Base-by-base conservation (phyloP, 2,329 filamentous ascomycete species). In the Mariannaea elegans region DNA sequence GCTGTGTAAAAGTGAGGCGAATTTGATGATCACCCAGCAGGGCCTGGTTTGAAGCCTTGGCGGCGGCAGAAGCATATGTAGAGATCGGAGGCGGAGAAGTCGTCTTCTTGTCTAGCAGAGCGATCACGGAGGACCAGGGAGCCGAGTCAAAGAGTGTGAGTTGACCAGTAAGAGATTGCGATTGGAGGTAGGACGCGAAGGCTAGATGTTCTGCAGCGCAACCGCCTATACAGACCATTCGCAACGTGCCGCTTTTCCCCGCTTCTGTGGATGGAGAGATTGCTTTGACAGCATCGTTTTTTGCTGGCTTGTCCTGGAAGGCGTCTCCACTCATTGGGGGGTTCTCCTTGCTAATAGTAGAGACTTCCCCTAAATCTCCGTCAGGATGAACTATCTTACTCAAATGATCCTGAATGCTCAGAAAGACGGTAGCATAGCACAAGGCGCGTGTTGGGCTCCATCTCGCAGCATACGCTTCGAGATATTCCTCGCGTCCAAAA, bases 381-480 rank as follows among this genome's bases (percentile, higher is more conserved):
- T 47, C 45, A 14, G 36, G 8, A 18, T 57, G 34, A 42, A 60
- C 32, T 5, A 79, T 68, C 24, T 55, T 60, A 23, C 73, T 65
- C 2, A 82, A 62, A 24, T 81, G 66, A 1, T 64, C 59, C 9
- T 64, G 60, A 12, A 86, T 71, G 7, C 70, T 71, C 47, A 75
- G 59, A 34, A 90, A 74, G n/a, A 88, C 76, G 3, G 77, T 72
- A n/a, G 87, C 81, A 77, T 98, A 98, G 63, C 90, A 92, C 51
- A 98, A 78, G 0, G 93, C 91, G 52, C 95, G 84, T 51, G 91
- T 90, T 2, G 94, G 92, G 76, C 93, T 97, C 94, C 94, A 99
- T 68, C 95, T 82, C 53, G 92, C 86, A 8, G 93, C 92, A 79
- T 99, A 99, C 9, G 90, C 91, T 61, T 90, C 87, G 16, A 97